Evolutionary conservation across 495 filamentous ascomycete species (phyloP).

Genomic region (Penicillium angulare): DNA sequence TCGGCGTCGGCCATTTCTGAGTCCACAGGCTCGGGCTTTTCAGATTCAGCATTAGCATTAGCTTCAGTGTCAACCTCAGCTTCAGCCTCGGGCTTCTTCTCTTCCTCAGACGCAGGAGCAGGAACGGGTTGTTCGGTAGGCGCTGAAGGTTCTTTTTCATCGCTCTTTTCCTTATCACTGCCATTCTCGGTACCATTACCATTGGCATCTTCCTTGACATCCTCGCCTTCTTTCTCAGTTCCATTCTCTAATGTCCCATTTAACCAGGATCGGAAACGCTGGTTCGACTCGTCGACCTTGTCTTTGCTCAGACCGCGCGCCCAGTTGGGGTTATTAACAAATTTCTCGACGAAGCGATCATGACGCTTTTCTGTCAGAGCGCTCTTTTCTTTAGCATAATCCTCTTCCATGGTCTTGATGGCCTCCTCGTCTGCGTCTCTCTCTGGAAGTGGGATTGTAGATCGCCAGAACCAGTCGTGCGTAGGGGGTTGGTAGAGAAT

Average conservation of each 20-base stretch:
- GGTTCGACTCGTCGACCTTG: conserved; percentile 67
- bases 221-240: not conserved
- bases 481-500: conserved; percentile 74
- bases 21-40: conserved; percentile 16
- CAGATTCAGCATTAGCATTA: too few relatives aligned
- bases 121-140: conserved; percentile 10
- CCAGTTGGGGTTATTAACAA: conserved; percentile 73
- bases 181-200: too few relatives aligned
- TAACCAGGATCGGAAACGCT: conserved; percentile 53
- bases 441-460: conserved; percentile 19
- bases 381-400: conserved; percentile 39
- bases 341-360: conserved; percentile 66
- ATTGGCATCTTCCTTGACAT: too few relatives aligned
- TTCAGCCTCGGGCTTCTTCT: conserved; percentile 1
- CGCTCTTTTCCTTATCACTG: too few relatives aligned
- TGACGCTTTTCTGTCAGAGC: conserved; percentile 55
- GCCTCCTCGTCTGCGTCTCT: conserved; percentile 24
- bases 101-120: conserved; percentile 12
- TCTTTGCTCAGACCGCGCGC: conserved; percentile 70
- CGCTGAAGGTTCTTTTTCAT: conserved; percentile 3
- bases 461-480: conserved; percentile 57
- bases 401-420: conserved; percentile 37
- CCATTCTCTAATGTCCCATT: conserved; percentile 29
- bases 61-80: too few relatives aligned
- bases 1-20: conserved; percentile 40